A percentile compares a stretch with the other conserved stretches of the same genome.
Conservation (phyloP, 352 stramenopile genomes). For the Halophytophthora batemanensis region DNA sequence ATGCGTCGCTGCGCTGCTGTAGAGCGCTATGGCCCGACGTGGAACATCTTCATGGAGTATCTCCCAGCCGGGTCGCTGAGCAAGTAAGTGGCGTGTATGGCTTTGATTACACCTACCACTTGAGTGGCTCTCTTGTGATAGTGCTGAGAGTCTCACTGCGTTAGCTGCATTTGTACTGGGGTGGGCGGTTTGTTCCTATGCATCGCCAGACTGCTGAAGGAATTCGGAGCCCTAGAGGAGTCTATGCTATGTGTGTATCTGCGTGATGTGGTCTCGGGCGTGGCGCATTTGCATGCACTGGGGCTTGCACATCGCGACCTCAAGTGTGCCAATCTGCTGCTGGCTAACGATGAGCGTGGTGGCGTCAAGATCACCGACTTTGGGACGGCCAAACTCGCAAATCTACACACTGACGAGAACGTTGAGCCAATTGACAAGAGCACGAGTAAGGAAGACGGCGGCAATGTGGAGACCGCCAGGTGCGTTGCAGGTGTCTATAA, state of each 20-base stretch:
- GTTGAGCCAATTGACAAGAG: background rate
- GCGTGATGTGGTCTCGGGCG: constrained; percentile 50
- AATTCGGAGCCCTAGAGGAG: constrained; percentile 74
- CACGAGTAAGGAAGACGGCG: constrained; percentile 7
- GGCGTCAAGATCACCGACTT: constrained; percentile 88
- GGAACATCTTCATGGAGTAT: constrained; percentile 88
- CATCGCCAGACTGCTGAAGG: constrained; percentile 61
- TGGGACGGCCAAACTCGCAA: constrained; percentile 59
- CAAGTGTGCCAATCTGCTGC: constrained; percentile 85
- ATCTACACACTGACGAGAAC: background rate
- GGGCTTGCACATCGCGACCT: constrained; percentile 84
- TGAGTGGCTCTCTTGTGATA: no score
- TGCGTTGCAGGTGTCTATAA: background rate
- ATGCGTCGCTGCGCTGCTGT: background rate
- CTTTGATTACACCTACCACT: no score
- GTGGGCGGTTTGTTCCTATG: no score
- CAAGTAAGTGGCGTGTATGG: constrained; percentile 26
- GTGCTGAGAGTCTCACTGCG: no score
- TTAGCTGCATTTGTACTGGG: no score
- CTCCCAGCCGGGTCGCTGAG: constrained; percentile 75
- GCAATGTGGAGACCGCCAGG: constrained; percentile 22
- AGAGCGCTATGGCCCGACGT: constrained; percentile 54
- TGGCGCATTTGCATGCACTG: constrained; percentile 70
- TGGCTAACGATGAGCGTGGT: constrained; percentile 46
- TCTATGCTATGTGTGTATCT: constrained; percentile 52